phyloP scores from a whole-genome alignment of 75 land plant species.

The Sequoia sempervirens region DNA sequence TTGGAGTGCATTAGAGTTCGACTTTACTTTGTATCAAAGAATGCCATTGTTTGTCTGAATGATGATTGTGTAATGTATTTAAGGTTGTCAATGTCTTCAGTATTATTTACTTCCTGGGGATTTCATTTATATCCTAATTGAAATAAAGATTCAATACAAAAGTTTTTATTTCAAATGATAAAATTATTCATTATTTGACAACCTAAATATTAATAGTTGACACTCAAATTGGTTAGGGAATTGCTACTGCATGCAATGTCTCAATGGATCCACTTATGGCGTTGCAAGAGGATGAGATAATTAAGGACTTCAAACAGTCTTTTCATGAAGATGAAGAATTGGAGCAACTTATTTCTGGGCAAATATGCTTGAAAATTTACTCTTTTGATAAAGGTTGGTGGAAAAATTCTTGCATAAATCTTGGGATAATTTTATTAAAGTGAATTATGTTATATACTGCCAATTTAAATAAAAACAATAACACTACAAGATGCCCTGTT shows the following conservation, averaged over 20 bases:
- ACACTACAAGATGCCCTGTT: slow-evolving; percentile 8
- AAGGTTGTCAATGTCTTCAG: neutral
- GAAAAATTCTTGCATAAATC: neutral
- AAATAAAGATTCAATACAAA: neutral
- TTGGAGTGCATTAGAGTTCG: neutral
- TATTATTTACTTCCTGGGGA: neutral
- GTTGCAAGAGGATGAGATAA: slow-evolving; percentile 44
- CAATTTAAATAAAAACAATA: neutral
- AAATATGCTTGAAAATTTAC: slow-evolving; percentile 72
- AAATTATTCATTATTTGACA: neutral
- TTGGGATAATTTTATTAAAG: neutral
- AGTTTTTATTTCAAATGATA: neutral
- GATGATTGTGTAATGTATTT: neutral
- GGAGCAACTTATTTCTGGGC: slow-evolving; percentile 63
- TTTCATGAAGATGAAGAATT: slow-evolving; percentile 69
- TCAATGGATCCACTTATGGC: slow-evolving; percentile 26
- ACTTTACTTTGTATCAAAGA: neutral
- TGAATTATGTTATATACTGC: neutral
- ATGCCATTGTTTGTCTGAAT: neutral
- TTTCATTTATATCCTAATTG: neutral
- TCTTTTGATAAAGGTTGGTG: slow-evolving; percentile 49
- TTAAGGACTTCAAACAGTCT: slow-evolving; percentile 27
- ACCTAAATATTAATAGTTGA: neutral
- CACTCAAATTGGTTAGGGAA: slow-evolving; percentile 33
- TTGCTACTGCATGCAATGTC: slow-evolving; percentile 75